Conservation (phyloP, 192 early-diverging fungal species). For the Podila minutissima region DNA sequence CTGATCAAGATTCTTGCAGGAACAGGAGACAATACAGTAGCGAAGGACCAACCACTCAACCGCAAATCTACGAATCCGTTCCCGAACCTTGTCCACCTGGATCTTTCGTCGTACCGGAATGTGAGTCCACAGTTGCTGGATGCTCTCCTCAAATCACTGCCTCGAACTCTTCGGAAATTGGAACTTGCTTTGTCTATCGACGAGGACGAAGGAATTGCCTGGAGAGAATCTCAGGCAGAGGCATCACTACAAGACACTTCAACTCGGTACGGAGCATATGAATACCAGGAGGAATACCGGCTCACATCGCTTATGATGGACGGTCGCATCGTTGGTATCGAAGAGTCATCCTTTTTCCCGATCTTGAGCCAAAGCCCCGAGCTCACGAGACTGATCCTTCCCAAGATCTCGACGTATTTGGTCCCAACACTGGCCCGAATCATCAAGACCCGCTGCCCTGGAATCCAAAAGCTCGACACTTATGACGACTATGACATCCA, state of each 20-base stretch:
- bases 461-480: not conserved
- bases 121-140: constrained; percentile 3
- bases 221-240: not conserved
- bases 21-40: not conserved
- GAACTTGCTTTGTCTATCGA: not conserved
- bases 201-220: not conserved
- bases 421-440: not conserved
- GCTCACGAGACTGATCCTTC: not conserved
- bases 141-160: not conserved
- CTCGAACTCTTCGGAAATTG: not conserved
- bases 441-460: not conserved
- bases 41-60: not conserved
- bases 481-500: not conserved
- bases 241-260: not conserved
- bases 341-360: not conserved
- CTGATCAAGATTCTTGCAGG: not conserved
- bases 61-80: not conserved
- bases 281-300: not conserved
- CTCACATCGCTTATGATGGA: not conserved
- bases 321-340: not conserved
- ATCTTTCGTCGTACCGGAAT: not conserved
- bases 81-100: not conserved
- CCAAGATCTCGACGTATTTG: not conserved
- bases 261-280: not conserved
- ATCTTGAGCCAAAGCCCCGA: not conserved